Base-by-base conservation (phyloP, 2,329 filamentous ascomycete genomes). In the Lachnellula hyalina region DNA sequence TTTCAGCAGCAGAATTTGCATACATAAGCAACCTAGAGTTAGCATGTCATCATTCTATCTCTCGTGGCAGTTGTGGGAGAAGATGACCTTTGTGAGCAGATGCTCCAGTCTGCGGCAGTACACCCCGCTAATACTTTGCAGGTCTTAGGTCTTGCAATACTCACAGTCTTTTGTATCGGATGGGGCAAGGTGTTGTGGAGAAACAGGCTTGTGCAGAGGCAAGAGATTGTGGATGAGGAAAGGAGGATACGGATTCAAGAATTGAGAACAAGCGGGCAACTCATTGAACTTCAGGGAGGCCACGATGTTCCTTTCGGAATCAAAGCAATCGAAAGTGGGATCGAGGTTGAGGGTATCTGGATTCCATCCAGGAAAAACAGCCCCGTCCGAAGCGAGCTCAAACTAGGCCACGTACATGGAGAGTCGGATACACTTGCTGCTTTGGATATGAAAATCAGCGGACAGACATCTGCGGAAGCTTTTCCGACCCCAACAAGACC, bases 311-410 rank as follows among this genome's bases (percentile, higher is more conserved):
- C 90, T 0, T 96, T 96, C 65, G 92, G 93, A 19, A 83, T 94
- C 51, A 84, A 88, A 63, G 92, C 92, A 6, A 82, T 96, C 47
- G 86, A 96, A 69, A 87, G 82, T 62, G 91, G 91, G 5, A 77
- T 95, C 44, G 82, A 93, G 67, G 82, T 96, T 7, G 89, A 96
- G 60, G 92, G 90, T 4, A 91, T 96, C 49, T 90, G 87, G 85
- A 83, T 88, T 49, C 28, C 28, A 32, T 68, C 66, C 6, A 62
- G 62, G 44, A 55, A 57, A 15, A 65, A 52, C 14, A 63, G 59
- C n/a, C 65, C 64, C 47, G 49, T 62, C 9, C 62, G 61, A 15
- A 65, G 59, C 42, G 55, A 59, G 44, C 35, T 63, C 23, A 63
- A 60, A 28, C 47, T 61, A 12, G 52, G 52, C 23, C 47, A 60